A percentile compares a stretch with the other conserved stretches of the same genome.
phyloP scores from a whole-genome alignment of 2,329 filamentous ascomycete species.

The Eutypa lata region DNA sequence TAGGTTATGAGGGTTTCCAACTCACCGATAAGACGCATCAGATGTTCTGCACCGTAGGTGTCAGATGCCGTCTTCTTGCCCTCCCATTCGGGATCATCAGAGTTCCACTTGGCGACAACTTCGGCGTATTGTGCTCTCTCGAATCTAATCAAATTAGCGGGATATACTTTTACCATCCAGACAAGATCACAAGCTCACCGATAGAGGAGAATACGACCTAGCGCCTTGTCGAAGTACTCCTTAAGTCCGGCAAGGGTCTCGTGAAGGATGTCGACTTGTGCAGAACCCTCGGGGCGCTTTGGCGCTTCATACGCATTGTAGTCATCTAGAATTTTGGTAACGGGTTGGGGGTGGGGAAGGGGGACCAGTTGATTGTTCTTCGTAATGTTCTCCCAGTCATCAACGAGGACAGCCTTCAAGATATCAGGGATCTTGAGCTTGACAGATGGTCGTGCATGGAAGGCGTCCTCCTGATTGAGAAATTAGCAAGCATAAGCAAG shows the following conservation, averaged over 20 bases:
- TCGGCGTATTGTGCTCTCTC: conserved; percentile 87
- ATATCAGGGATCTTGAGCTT: conserved; percentile 84
- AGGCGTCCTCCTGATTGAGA: conserved; percentile 73
- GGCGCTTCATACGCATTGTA: conserved; percentile 70
- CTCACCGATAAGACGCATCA: conserved; percentile 84
- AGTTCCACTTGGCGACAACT: conserved; percentile 67
- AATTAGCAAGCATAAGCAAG: background rate
- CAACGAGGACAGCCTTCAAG: conserved; percentile 87
- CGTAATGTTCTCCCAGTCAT: conserved; percentile 98
- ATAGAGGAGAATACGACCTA: conserved; percentile 88
- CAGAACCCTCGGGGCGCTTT: conserved; percentile 62
- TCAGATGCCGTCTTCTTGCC: conserved; percentile 68
- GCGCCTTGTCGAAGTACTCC: conserved; percentile 89
- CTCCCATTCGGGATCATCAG: conserved; percentile 58
- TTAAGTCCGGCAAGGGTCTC: conserved; percentile 83
- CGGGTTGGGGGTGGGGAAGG: conserved; percentile 73
- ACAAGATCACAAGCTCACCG: conserved; percentile 40
- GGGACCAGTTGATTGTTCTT: conserved; percentile 90
- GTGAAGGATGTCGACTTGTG: conserved; percentile 80
- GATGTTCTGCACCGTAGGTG: conserved; percentile 89
- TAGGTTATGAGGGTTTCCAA: too few relatives aligned
- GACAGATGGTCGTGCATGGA: conserved; percentile 79
- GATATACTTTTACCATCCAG: background rate
- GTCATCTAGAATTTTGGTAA: conserved; percentile 74
- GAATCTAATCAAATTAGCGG: conserved; percentile 55